Evolutionary conservation across 2,329 filamentous ascomycete genomes (phyloP).

Genomic region (Fulvia fulva): DNA sequence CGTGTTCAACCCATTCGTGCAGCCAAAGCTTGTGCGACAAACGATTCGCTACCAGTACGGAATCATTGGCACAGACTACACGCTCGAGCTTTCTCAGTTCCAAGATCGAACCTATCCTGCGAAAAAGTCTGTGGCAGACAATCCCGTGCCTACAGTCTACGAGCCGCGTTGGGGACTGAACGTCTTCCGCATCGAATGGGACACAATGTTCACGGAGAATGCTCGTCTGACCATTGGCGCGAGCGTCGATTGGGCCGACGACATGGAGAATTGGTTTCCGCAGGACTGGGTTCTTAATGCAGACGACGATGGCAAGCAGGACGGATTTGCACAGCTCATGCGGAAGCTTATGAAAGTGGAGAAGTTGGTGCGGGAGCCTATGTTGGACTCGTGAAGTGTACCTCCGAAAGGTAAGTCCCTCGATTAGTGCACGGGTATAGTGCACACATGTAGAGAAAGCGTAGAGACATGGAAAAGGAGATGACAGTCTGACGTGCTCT

Average conservation of each 20-base stretch:
- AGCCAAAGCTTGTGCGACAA: constrained; percentile 23
- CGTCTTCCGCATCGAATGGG: constrained; percentile 30
- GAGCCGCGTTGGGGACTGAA: constrained; percentile 31
- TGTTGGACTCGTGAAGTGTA: not conserved
- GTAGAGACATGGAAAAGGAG: not conserved
- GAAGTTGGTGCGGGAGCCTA: constrained; percentile 7
- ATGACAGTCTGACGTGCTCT: not conserved
- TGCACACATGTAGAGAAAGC: not conserved
- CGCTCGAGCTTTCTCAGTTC: constrained; percentile 29
- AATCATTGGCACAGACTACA: constrained; percentile 28
- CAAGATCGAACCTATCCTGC: constrained; percentile 21
- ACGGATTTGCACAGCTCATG: constrained; percentile 29
- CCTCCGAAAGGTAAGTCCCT: too few species aligned
- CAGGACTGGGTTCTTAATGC: constrained; percentile 13
- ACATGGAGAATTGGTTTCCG: constrained; percentile 32
- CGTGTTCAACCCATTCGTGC: constrained; percentile 11
- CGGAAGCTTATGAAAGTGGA: constrained; percentile 26
- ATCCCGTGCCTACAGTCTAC: constrained; percentile 6
- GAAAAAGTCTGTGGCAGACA: not conserved
- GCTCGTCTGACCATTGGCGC: constrained; percentile 27
- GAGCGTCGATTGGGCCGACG: constrained; percentile 26
- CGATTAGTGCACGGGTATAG: too few species aligned
- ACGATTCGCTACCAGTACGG: constrained; percentile 26
- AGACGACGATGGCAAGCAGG: constrained; percentile 9
- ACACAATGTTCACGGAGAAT: constrained; percentile 27